Base-by-base conservation (phyloP, 1,284 basidiomycete species). In the Microbotryum scabiosae region DNA sequence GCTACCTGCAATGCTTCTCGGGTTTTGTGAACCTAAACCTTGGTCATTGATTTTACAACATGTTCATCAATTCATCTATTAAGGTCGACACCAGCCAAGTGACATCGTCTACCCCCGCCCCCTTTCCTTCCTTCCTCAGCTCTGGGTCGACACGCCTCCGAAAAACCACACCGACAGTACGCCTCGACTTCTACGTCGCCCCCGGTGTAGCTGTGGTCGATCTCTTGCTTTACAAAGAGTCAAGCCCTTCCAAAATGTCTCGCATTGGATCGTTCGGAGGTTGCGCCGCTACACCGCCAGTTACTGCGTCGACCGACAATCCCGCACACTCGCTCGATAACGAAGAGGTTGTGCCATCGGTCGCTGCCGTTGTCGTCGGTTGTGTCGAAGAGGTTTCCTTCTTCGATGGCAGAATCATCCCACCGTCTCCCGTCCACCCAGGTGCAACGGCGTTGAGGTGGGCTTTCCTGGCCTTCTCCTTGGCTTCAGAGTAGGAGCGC, bases 401-500 rank as follows among this genome's bases (percentile, higher is more conserved):
- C 41, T 61, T 63, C 0, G 70, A 69, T 36, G 64, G 67, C 55
- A 62, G 43, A 46, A 64, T 55, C 12, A 60, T 59, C 36, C 51
- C 48, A 1, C 59, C 56, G 5, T 30, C 23, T 21, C 70, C 65
- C 47, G 51, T 52, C 60, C 65, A 73, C 2, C 72, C 72, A 0
- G 72, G 72, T 23, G 72, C 72, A 20, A 72, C 48, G 51, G 55
- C 59, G 18, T 65, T 63, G 36, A 72, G 51, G 32, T 63, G 56
- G 20, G 62, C 65, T 36, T 66, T 64, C 74, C 85, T 85, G 59
- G 83, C 79, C 23, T 82, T 81, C 70, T 88, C 84, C 68, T 87
- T 88, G 66, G 88, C 87, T 23, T 87, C 85, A 56, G 87, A 83
- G 36, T 88, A 81, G 2, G 83, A 76, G 26, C 78, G 80, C 16